Evolutionary conservation across 2,329 filamentous ascomycete genomes (phyloP).

Genomic region (Epichloe typhina): DNA sequence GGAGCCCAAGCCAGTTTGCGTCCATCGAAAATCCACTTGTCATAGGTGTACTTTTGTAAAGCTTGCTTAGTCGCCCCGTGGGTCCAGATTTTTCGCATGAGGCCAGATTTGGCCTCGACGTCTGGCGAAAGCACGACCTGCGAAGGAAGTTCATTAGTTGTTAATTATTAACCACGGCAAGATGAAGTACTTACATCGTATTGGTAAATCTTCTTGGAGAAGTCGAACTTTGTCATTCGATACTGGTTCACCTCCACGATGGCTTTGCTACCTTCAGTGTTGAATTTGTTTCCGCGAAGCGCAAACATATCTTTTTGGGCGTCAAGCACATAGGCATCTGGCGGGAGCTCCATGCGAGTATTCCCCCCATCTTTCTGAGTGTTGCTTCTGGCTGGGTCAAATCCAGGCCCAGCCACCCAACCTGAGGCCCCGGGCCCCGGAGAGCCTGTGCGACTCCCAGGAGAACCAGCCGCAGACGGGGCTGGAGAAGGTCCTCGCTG

Average conservation of each 20-base stretch:
- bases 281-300: slow-evolving; percentile 30
- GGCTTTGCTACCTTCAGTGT: slow-evolving; percentile 41
- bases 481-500: slow-evolving; percentile 18
- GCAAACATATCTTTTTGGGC: slow-evolving; percentile 22
- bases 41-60: slow-evolving; percentile 33
- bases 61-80: slow-evolving; percentile 43
- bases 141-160: not conserved
- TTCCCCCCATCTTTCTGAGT: slow-evolving; percentile 16
- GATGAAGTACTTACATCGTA: slow-evolving; percentile 57
- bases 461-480: slow-evolving; percentile 2
- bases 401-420: slow-evolving; percentile 23
- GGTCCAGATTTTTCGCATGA: slow-evolving; percentile 67
- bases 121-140: slow-evolving; percentile 55
- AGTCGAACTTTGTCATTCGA: slow-evolving; percentile 45
- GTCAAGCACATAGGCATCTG: slow-evolving; percentile 37
- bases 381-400: slow-evolving; percentile 28
- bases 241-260: slow-evolving; percentile 60
- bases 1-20: slow-evolving; percentile 70
- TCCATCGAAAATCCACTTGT: slow-evolving; percentile 63
- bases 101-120: slow-evolving; percentile 43
- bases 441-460: not conserved
- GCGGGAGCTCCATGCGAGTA: slow-evolving; percentile 42
- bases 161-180: not conserved
- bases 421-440: slow-evolving; percentile 7
- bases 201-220: slow-evolving; percentile 55